Base-by-base conservation (phyloP, 192 early-diverging fungal genomes). In the Podila verticillata region DNA sequence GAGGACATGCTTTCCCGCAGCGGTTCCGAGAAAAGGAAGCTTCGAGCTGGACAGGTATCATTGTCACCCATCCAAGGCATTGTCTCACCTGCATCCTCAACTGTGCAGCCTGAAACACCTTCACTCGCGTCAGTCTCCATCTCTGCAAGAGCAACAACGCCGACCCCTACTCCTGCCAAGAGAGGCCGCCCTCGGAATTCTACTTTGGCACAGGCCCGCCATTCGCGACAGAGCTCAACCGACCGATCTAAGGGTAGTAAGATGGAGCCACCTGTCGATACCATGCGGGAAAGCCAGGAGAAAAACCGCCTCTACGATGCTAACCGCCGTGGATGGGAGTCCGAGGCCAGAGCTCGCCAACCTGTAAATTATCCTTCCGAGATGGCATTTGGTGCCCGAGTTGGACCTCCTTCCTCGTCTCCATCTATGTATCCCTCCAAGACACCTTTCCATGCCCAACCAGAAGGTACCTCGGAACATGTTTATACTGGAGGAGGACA, bases 171-270 rank as follows among this genome's bases (percentile, higher is more conserved):
- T 19, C 69, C 75, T n/a, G 75, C 68, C 15, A 79, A 79, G 64
- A 66, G 75, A 63, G 75, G 75, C 2, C 75, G 75, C 28, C 75
- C 75, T 15, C 75, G 75, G 17, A 79, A 79, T 36, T 35, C 54
- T 34, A 7, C 65, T n/a, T 19, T 51, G 24, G 26, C 68, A 19
- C 63, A 63, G 24, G n/a, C 36, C 34, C 61, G 63, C 26, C 68
- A 62, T 44, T 61, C 68, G 7, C 70, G 64, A 5, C 68, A 48
- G 13, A 47, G 36, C 15, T 64, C 74, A 17, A 19, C 29, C 34
- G 74, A 77, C 8, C 63, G 68, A 29, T 22, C 44, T n/a, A 65
- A 24, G 44, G 48, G 44, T 19, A 20, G 7, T 4, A 54, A 54
- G 13, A 54, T 54, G 51, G 51, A 54, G 8, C 51, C 51, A 24